These are phyloP conservation scores for Chloris gayana DNA, from an alignment of 176 grass and related monocot species.

Conservation along the genomic window DNA sequence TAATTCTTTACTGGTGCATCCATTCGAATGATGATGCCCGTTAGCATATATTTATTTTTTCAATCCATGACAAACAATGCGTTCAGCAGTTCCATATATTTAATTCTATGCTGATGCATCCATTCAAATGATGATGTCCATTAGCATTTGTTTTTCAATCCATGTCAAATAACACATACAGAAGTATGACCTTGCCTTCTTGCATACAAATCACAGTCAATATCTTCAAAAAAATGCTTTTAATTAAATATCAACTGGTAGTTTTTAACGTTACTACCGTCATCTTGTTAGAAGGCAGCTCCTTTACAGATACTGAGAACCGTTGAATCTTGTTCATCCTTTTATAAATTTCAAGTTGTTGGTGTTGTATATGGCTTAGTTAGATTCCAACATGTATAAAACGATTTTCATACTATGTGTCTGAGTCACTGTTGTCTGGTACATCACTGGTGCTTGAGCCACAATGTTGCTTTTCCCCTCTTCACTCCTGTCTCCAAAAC, in stretches of 20 bases:
- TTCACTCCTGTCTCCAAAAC: background rate
- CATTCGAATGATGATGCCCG: background rate
- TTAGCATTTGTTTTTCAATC: background rate
- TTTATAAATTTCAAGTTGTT: background rate
- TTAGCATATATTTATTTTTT: background rate
- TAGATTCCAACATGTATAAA: background rate
- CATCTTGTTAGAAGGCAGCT: background rate
- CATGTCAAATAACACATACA: background rate
- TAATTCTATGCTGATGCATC: too few relatives aligned
- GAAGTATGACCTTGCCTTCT: background rate
- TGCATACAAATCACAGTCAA: background rate
- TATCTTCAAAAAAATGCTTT: background rate
- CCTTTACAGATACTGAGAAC: background rate
- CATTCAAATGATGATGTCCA: background rate
- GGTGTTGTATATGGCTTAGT: background rate
- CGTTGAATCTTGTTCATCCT: background rate
- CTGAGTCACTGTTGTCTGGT: background rate
- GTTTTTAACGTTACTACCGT: constrained; percentile 1
- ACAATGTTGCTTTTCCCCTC: background rate
- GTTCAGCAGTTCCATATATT: background rate
- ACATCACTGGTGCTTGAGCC: background rate
- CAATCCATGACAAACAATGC: too few relatives aligned
- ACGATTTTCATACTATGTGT: background rate
- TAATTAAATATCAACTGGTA: background rate
- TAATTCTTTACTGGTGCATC: background rate